phyloP scores from a whole-genome alignment of 2,329 filamentous ascomycete genomes.

The Hypoxylon sp. region DNA sequence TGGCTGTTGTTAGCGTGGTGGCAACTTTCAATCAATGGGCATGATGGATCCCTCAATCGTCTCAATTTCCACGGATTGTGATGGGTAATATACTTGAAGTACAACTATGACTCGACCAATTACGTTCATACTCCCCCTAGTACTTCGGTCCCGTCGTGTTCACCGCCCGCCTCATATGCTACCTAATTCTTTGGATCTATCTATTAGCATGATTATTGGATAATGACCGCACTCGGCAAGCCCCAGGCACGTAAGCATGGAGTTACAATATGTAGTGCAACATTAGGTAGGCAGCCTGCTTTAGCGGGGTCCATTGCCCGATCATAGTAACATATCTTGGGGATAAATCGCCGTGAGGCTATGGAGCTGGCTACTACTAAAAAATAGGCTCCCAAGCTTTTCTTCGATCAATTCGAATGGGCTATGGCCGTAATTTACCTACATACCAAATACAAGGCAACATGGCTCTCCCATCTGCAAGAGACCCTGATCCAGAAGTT shows the following conservation, averaged over 20 bases:
- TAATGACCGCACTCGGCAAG: not conserved
- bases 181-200: not conserved
- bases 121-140: too few species aligned
- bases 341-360: not conserved
- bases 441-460: not conserved
- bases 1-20: not conserved
- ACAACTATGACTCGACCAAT: too few species aligned
- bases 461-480: slow-evolving; percentile 3
- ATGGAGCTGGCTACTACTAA: too few species aligned
- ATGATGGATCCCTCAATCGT: not conserved
- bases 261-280: too few species aligned
- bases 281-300: not conserved
- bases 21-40: not conserved
- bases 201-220: slow-evolving; percentile 1
- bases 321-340: not conserved
- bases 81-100: not conserved
- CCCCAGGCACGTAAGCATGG: too few species aligned
- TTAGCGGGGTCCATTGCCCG: not conserved
- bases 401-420: too few species aligned
- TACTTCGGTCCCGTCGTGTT: too few species aligned
- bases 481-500: slow-evolving; percentile 17
- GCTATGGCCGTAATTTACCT: too few species aligned
- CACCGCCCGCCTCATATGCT: too few species aligned
- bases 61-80: not conserved
- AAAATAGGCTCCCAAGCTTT: too few species aligned